Evolutionary conservation across 768 basidiomycete species (phyloP), one percentile per base, ranked within the genome.

Genomic region (Psilocybe cyanescens): DNA sequence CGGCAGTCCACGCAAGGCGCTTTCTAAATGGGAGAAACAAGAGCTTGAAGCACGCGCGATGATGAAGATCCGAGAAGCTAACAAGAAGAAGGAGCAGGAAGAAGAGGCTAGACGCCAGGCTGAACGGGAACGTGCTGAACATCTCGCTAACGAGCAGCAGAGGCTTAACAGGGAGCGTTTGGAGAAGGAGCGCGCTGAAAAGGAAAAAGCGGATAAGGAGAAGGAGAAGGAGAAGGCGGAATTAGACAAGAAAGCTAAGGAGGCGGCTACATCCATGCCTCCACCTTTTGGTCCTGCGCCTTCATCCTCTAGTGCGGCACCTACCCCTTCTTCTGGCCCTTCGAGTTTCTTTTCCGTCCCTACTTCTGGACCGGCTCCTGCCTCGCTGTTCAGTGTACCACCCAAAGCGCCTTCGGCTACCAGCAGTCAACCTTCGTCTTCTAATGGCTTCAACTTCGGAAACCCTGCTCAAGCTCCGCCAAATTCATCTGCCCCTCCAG

Each of bases 11-110:
- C 75, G 75, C 19, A 74, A 72, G 55, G 79, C 80, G 17, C 88
- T 86, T 65, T 89, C 90, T 3, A 92, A 91, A 74, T 92, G 90
- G 90, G 92, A 94, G 72, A 93, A 92, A 62, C 91, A 94, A 72
- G 91, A 94, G 66, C 72, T 91, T 31, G 92, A 94, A 67, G 92
- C 92, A 3, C 84, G 85, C 46, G 90, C 91, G 24, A 88, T 94
- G 82, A 83, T 83, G 67, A 88, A 82, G 69, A 84, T 94, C 67
- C 80, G 91, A 52, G 79, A 82, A 57, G 77, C 78, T 11, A 81
- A 75, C 59, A 70, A 71, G 55, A 76, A 76, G 63, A 83, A 81
- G 67, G 75, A 85, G 72, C 70, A 79, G 67, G 79, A 79, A 69
- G 79, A 80, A 61, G 71, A 71, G 63, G 75, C 75, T 37, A 70